These are phyloP conservation scores for Hypoxylon cercidicola DNA, from an alignment of 495 filamentous ascomycete species.

Conservation along the genomic window DNA sequence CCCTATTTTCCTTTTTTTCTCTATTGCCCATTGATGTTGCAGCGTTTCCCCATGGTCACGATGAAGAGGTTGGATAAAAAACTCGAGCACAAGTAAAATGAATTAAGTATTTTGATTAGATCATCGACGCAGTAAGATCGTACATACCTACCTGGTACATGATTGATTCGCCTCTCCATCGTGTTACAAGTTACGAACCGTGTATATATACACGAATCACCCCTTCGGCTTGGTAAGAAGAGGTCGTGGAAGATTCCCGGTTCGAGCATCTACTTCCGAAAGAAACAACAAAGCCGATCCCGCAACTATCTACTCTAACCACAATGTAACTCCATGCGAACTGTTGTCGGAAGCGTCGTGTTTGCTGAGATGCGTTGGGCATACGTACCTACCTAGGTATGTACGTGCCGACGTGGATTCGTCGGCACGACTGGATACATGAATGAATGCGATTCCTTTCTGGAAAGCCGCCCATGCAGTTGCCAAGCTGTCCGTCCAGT, in stretches of 20 bases:
- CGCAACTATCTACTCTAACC: conserved; percentile 6
- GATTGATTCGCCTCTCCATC: conserved; percentile 2
- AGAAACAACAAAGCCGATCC: conserved; percentile 1
- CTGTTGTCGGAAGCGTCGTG: conserved; percentile 10
- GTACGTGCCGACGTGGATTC: conserved; percentile 3
- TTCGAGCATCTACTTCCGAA: conserved; percentile 33
- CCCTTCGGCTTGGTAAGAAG: neutral
- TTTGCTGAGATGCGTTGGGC: neutral
- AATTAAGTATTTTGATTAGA: conserved; percentile 30
- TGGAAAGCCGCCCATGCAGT: conserved; percentile 2
- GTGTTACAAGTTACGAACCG: conserved; percentile 2
- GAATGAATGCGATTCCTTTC: conserved; percentile 2
- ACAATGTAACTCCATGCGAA: conserved; percentile 35
- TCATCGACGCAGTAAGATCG: neutral
- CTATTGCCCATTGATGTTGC: neutral
- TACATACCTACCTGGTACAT: too few species aligned
- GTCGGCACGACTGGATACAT: conserved; percentile 2
- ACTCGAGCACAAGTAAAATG: neutral
- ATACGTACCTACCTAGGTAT: neutral
- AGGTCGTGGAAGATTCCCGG: conserved; percentile 18
- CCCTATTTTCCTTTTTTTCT: neutral
- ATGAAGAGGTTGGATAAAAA: conserved; percentile 1
- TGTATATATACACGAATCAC: conserved; percentile 14
- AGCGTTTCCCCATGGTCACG: neutral
- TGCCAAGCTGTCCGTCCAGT: conserved; percentile 2